Conservation (phyloP, 2,329 filamentous ascomycete species). For the Arthroderma uncinatum region DNA sequence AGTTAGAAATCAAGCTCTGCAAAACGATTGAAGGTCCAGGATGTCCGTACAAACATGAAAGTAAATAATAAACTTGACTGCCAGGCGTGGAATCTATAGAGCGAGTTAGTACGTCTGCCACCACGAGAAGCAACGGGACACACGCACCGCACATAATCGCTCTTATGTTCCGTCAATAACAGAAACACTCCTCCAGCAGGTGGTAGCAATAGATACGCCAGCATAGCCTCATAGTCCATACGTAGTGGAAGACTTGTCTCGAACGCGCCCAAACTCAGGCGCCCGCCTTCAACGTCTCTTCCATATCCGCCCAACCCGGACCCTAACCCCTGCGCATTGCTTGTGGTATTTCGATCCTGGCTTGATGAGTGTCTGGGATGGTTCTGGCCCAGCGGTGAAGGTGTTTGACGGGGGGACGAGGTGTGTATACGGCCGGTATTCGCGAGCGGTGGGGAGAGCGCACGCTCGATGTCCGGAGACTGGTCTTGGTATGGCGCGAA, state of each 20-base stretch:
- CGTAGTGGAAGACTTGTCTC: slow-evolving; percentile 80
- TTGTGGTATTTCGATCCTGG: slow-evolving; percentile 22
- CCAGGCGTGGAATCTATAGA: slow-evolving; percentile 81
- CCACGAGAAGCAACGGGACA: background rate
- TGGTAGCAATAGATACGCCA: slow-evolving; percentile 78
- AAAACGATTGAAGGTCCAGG: background rate
- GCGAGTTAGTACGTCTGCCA: slow-evolving; percentile 1
- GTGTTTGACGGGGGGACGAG: slow-evolving; percentile 35
- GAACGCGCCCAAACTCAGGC: slow-evolving; percentile 64
- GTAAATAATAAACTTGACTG: slow-evolving; percentile 79
- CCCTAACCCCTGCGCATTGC: slow-evolving; percentile 10
- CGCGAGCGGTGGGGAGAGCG: slow-evolving; percentile 61
- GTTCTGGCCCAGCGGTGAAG: slow-evolving; percentile 26
- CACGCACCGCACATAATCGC: slow-evolving; percentile 80
- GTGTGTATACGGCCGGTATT: slow-evolving; percentile 44
- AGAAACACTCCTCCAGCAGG: slow-evolving; percentile 77
- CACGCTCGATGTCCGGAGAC: slow-evolving; percentile 71
- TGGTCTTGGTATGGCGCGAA: slow-evolving; percentile 96
- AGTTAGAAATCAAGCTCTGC: background rate
- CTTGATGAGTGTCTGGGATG: slow-evolving; percentile 9
- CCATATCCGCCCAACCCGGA: slow-evolving; percentile 16
- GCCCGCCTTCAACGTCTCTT: slow-evolving; percentile 38
- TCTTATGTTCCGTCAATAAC: slow-evolving; percentile 80
- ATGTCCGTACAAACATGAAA: slow-evolving; percentile 43
- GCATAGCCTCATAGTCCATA: slow-evolving; percentile 77